Percentiles rank a stretch among this genome's conserved stretches.
phyloP scores from a whole-genome alignment of 306 rosid genomes.

The Cercis canadensis region DNA sequence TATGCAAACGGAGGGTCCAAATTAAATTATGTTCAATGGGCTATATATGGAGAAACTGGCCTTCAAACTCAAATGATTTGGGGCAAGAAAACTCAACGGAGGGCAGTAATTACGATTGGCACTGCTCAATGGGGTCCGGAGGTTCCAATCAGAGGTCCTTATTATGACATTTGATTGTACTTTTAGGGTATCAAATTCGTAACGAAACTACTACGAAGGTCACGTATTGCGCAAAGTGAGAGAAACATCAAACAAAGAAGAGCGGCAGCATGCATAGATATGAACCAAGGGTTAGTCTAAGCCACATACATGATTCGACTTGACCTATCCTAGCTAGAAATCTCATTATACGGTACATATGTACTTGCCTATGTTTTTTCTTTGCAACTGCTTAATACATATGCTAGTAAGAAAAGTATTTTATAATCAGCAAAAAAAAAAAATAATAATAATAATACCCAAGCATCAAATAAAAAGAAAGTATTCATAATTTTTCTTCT shows the following conservation, averaged over 20 bases:
- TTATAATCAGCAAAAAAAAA: too few species aligned
- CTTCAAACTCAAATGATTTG: slow-evolving; percentile 5
- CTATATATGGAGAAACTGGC: too few species aligned
- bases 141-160: neutral
- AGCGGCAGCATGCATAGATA: neutral
- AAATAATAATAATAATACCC: too few species aligned
- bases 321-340: neutral
- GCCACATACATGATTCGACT: slow-evolving; percentile 9
- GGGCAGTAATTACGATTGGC: neutral
- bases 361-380: too few species aligned
- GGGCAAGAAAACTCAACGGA: slow-evolving; percentile 27
- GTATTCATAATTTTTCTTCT: too few species aligned
- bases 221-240: slow-evolving; percentile 2
- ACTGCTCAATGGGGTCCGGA: slow-evolving; percentile 18
- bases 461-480: too few species aligned
- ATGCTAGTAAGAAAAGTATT: too few species aligned
- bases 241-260: slow-evolving; percentile 12
- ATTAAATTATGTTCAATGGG: neutral
- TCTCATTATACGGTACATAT: neutral
- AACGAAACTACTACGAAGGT: neutral
- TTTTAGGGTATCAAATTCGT: neutral
- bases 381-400: too few species aligned
- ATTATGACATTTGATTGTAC: neutral
- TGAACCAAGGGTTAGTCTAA: neutral
- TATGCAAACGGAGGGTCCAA: slow-evolving; percentile 14